phyloP scores from a whole-genome alignment of 2,329 filamentous ascomycete species.

The Apiospora saccharicola region DNA sequence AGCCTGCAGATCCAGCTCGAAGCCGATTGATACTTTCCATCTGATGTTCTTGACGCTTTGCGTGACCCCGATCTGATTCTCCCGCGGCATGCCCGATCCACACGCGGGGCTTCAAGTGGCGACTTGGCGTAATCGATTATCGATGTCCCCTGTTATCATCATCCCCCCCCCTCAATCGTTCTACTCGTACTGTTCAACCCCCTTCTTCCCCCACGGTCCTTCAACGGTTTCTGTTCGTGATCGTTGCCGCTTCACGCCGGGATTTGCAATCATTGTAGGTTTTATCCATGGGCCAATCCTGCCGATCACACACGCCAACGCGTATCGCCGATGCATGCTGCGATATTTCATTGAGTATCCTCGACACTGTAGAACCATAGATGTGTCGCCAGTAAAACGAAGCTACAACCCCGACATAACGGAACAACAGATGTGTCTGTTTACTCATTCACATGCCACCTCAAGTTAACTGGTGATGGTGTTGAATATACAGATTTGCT shows the following conservation, averaged over 20 bases:
- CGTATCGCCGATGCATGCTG: background rate
- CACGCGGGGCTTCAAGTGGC: background rate
- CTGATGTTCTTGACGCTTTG: slow-evolving; percentile 15
- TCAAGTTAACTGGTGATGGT: background rate
- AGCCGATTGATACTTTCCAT: slow-evolving; percentile 11
- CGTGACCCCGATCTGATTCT: background rate
- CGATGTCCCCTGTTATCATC: background rate
- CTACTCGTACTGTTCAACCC: background rate
- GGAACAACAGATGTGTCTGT: background rate
- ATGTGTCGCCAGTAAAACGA: background rate
- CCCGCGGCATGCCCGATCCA: background rate
- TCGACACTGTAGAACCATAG: no score
- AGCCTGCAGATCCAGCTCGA: background rate
- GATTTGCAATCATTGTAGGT: background rate
- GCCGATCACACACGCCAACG: slow-evolving; percentile 18
- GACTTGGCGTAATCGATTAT: slow-evolving; percentile 17
- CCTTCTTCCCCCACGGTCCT: background rate
- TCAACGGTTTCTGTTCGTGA: background rate
- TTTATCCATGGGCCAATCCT: background rate
- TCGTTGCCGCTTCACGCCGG: background rate
- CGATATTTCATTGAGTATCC: background rate
- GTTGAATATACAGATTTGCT: background rate
- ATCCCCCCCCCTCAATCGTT: no score
- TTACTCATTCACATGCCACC: background rate
- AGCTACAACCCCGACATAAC: no score